Evolutionary conservation across 495 filamentous ascomycete genomes (phyloP), one percentile per base, ranked within the genome.

Genomic region (Xylaria acuta): DNA sequence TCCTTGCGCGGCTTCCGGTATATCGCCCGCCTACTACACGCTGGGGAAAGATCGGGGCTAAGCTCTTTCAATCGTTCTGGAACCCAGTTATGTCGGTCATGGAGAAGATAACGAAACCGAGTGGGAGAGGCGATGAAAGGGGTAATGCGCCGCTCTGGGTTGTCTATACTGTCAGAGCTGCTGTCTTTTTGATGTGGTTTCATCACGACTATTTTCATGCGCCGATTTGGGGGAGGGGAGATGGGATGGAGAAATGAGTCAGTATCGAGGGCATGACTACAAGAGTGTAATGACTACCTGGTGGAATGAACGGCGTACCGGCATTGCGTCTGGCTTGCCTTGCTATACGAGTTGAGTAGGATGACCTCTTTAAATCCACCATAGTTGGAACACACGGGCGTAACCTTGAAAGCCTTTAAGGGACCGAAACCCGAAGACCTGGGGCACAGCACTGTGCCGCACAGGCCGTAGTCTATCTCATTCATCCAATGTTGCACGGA

Each of bases 201-300:
- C 41, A 60, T 62, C 67, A 69, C 38, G 66, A 69, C 67, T 60
- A 58, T 25, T 45, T 69, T 4, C 67, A 60, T 60, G 53, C 67
- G 4, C 40, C 67, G 0, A 70, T 51, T 32, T 70, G 41, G 56
- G 58, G 68, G 25, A 51, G 54, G 53, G 58, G 58, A 22, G 58
- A 64, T 47, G 58, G 27, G 12, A 63, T 70, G 67, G 51, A 59
- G 14, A 22, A 59, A 38, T 59, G 18, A n/a, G 18, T 59, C 7
- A n/a, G 4, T 18, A 59, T 36, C 32, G 6, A 7, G 3, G 54
- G 18, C 16, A 56, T 32, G 5, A n/a, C n/a, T 22, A 22, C 18
- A 56, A 36, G 30, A 58, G 30, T 20, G 32, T 36, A 58, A 2
- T 20, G 20, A 58, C 1, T 11, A 53, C n/a, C 5, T 53, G 11